Base-by-base conservation (phyloP, 1,284 basidiomycete genomes). In the Puccinia horiana region DNA sequence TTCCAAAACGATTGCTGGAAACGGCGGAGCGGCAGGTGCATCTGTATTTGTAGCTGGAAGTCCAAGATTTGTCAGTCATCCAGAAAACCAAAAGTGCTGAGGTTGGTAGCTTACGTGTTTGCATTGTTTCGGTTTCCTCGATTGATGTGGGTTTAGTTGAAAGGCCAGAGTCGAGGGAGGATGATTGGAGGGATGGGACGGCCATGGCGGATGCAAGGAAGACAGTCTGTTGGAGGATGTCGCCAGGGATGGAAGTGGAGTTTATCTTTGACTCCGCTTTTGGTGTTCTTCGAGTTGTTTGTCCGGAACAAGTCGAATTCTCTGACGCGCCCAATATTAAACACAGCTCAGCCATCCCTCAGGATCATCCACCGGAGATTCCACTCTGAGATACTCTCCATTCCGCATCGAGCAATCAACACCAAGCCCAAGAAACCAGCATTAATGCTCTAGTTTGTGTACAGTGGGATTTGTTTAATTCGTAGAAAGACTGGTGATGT, bases 1-100 rank as follows among this genome's bases (percentile, higher is more conserved):
- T 49, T 81, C 69, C 63, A 75, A 75, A n/a, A 32, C 23, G 20
- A 76, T 63, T 56, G 61, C 74, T 42, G 35, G 49, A 20, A 61
- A 56, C 37, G 52, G n/a, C 23, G 56, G 1, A 26, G 56, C 11
- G 52, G 49, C 12, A 9, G 9, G 23, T 0, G 29, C 26, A 11
- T 76, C 42, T 42, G 42, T 35, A 2, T 58, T 32, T 16, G 74
- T 35, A 29, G 16, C 74, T 56, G 58, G 26, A 29, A n/a, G 54
- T 16, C 12, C 4, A 42, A 26, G 73, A 18, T 37, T 6, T 32
- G 37, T 42, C 0, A 44, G 49, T 23, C 47, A 74, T 54, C 49
- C 4, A 56, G 5, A 29, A 52, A 54, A 74, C 1, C 11, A 54
- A 9, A 32, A 76, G 54, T 44, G 26, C 14, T 16, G 56, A 49